Evolutionary conservation across 768 basidiomycete genomes (phyloP).

Genomic region (Phaeotremella fagi): DNA sequence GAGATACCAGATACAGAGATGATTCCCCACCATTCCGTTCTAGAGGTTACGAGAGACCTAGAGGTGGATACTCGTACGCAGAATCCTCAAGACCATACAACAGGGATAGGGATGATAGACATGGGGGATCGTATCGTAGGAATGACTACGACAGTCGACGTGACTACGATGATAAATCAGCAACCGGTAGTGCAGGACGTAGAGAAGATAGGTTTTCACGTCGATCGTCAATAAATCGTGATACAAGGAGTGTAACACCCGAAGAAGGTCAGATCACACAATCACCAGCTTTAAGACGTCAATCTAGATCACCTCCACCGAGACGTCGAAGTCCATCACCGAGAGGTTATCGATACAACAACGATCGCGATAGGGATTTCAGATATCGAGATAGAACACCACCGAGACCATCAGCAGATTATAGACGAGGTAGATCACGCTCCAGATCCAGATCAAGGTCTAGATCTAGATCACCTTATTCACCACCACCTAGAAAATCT

Average conservation of each 20-base stretch:
- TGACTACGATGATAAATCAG: neutral
- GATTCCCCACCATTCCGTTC: neutral
- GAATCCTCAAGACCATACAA: conserved; percentile 10
- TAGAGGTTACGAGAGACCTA: neutral
- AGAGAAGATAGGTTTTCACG: neutral
- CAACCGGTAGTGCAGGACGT: neutral
- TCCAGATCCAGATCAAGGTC: neutral
- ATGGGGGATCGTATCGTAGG: conserved; percentile 11
- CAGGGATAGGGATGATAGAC: conserved; percentile 1
- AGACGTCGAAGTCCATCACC: conserved; percentile 12
- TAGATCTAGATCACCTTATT: conserved; percentile 14
- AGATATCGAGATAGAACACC: conserved; percentile 5
- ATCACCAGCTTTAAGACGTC: conserved; percentile 10
- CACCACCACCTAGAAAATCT: conserved; percentile 18
- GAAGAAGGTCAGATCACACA: conserved; percentile 25
- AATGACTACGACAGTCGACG: neutral
- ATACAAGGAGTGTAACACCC: conserved; percentile 12
- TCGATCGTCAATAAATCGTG: conserved; percentile 2
- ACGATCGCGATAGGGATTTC: conserved; percentile 9
- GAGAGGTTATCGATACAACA: conserved; percentile 5
- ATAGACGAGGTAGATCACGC: neutral
- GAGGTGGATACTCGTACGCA: neutral
- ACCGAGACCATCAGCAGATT: too few relatives aligned
- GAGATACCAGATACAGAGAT: neutral
- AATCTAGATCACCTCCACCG: conserved; percentile 9